A percentile compares a stretch with the other conserved stretches of the same genome.
These are phyloP conservation scores for Trypanosoma boissoni DNA, from an alignment of 208 protist genomes.

Conservation along the genomic window DNA sequence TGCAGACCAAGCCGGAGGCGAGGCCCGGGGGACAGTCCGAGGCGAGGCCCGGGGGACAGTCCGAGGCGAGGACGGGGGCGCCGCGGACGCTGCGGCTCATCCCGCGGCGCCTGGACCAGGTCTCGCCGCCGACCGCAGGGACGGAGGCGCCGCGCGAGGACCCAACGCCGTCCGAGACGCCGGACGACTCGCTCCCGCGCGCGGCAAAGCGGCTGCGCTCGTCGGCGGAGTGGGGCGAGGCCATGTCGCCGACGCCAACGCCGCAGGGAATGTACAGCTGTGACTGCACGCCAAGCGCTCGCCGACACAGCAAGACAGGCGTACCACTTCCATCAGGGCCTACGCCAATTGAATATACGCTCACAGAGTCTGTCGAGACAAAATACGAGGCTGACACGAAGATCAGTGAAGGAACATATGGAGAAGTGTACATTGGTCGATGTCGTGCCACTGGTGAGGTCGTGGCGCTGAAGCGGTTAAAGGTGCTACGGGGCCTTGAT, in stretches of 20 bases:
- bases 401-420: constrained; percentile 97
- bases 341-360: constrained; percentile 38
- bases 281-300: constrained; percentile 23
- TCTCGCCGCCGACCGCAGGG: background rate
- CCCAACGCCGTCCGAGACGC: background rate
- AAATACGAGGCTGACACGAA: constrained; percentile 76
- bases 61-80: background rate
- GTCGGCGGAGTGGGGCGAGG: constrained; percentile 14
- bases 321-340: constrained; percentile 62
- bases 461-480: constrained; percentile 86
- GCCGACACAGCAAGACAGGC: constrained; percentile 42
- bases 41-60: background rate
- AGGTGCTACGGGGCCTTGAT: constrained; percentile 72
- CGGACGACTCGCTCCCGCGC: background rate
- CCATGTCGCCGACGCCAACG: constrained; percentile 37
- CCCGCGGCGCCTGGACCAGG: background rate
- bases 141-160: background rate
- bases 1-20: background rate
- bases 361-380: constrained; percentile 55
- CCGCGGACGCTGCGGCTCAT: background rate
- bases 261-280: constrained; percentile 29
- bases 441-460: constrained; percentile 38
- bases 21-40: background rate
- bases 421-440: constrained; percentile 90
- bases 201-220: constrained; percentile 10